These are phyloP conservation scores for Epicoccum sorghinum DNA, from an alignment of 2,329 filamentous ascomycete genomes.

Conservation along the genomic window DNA sequence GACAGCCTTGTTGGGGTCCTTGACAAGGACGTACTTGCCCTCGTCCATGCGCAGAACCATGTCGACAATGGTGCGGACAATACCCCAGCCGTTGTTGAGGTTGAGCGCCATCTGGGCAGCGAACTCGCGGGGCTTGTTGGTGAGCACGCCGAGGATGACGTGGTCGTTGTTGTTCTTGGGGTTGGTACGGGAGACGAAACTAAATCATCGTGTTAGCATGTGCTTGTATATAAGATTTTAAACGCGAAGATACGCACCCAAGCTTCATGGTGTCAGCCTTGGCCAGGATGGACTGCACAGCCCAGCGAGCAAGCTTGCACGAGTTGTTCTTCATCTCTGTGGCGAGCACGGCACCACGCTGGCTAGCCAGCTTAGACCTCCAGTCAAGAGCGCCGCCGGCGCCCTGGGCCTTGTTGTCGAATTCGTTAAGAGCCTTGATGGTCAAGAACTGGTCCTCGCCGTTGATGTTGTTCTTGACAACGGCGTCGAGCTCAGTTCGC, in stretches of 20 bases:
- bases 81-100: conserved; percentile 97
- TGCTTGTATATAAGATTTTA: too few relatives aligned
- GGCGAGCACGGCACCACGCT: conserved; percentile 95
- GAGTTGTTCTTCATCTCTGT: conserved; percentile 99
- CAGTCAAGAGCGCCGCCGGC: conserved; percentile 95
- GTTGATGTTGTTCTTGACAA: conserved; percentile 91
- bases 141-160: conserved; percentile 91
- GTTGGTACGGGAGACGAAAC: conserved; percentile 93
- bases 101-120: conserved; percentile 98
- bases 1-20: conserved; percentile 97
- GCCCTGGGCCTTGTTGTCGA: conserved; percentile 96
- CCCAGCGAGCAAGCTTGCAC: conserved; percentile 98
- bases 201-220: conserved; percentile 45
- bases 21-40: conserved; percentile 78
- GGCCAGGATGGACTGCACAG: conserved; percentile 93
- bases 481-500: conserved; percentile 91
- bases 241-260: conserved; percentile 64
- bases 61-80: conserved; percentile 96
- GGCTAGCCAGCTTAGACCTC: conserved; percentile 90
- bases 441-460: conserved; percentile 91
- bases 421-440: conserved; percentile 98
- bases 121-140: conserved; percentile 98
- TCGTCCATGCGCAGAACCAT: conserved; percentile 82
- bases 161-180: conserved; percentile 93
- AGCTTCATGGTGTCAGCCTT: conserved; percentile 99